phyloP scores from a whole-genome alignment of 2,329 filamentous ascomycete species.

The Claviceps sp. region DNA sequence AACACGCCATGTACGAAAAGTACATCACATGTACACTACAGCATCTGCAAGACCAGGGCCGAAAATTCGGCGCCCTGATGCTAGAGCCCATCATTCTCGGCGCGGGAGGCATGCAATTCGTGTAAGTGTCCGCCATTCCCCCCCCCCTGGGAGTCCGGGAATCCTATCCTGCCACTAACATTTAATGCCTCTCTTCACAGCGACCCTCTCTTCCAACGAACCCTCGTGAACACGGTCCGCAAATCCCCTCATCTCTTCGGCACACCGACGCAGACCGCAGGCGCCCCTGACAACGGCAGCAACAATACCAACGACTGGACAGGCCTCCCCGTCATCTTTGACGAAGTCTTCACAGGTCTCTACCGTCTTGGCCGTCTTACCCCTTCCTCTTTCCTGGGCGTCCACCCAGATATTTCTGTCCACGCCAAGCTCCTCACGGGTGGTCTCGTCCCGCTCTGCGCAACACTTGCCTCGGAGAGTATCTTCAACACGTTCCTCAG shows the following conservation, averaged over 20 bases:
- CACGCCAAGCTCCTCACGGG: conserved; percentile 78
- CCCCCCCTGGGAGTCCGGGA: too few species aligned
- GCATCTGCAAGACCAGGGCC: conserved; percentile 38
- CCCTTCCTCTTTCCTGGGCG: conserved; percentile 54
- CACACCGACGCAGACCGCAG: conserved; percentile 6
- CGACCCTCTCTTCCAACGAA: conserved; percentile 69
- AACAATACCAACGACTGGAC: conserved; percentile 45
- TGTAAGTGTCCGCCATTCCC: conserved; percentile 34
- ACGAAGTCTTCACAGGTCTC: conserved; percentile 79
- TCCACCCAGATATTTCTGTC: conserved; percentile 61
- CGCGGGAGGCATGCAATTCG: conserved; percentile 73
- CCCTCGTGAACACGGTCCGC: conserved; percentile 55
- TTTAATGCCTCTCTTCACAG: conserved; percentile 22
- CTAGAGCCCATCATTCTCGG: conserved; percentile 72
- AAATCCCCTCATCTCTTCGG: conserved; percentile 42
- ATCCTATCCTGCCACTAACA: background rate
- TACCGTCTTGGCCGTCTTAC: conserved; percentile 67
- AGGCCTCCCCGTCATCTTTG: conserved; percentile 67
- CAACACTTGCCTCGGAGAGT: conserved; percentile 59
- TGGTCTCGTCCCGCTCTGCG: conserved; percentile 63
- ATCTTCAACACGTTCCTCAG: conserved; percentile 62
- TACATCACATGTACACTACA: conserved; percentile 46
- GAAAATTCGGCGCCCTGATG: conserved; percentile 63
- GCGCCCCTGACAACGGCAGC: conserved; percentile 6
- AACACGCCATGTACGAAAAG: conserved; percentile 39